Conservation (phyloP, 78 protist species). For the Dictyostelium capitatum region DNA sequence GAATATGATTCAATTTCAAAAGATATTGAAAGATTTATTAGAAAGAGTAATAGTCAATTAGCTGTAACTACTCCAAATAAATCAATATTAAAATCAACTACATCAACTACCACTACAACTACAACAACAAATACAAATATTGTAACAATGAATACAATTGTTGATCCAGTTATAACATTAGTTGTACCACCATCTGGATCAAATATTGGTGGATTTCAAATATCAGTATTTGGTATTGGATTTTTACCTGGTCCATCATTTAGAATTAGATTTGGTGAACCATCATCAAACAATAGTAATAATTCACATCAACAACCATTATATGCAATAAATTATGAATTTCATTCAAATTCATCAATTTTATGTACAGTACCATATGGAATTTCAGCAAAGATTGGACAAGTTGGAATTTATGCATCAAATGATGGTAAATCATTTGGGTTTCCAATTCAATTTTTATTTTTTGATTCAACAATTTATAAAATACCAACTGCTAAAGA, state of each 20-base stretch:
- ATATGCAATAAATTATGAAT: slow-evolving; percentile 55
- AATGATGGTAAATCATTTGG: slow-evolving; percentile 72
- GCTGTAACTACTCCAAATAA: neutral
- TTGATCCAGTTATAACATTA: slow-evolving; percentile 44
- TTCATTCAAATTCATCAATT: slow-evolving; percentile 52
- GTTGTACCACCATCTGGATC: slow-evolving; percentile 65
- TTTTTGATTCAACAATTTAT: slow-evolving; percentile 25
- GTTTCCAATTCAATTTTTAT: slow-evolving; percentile 44
- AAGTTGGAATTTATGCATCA: slow-evolving; percentile 37
- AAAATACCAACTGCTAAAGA: slow-evolving; percentile 32
- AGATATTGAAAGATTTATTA: slow-evolving; percentile 27
- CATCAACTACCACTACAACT: neutral
- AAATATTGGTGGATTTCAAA: slow-evolving; percentile 51
- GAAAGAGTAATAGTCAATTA: neutral
- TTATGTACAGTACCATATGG: slow-evolving; percentile 49
- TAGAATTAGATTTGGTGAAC: slow-evolving; percentile 45
- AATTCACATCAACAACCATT: too few relatives aligned
- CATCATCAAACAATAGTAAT: slow-evolving; percentile 22
- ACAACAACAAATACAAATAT: neutral
- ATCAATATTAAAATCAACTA: neutral
- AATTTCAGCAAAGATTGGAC: neutral
- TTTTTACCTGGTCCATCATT: slow-evolving; percentile 58
- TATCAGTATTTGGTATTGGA: slow-evolving; percentile 67
- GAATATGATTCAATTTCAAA: neutral
- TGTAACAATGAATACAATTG: neutral